Evolutionary conservation across 192 early-diverging fungal species (phyloP).

Genomic region (Mortierella hygrophila): DNA sequence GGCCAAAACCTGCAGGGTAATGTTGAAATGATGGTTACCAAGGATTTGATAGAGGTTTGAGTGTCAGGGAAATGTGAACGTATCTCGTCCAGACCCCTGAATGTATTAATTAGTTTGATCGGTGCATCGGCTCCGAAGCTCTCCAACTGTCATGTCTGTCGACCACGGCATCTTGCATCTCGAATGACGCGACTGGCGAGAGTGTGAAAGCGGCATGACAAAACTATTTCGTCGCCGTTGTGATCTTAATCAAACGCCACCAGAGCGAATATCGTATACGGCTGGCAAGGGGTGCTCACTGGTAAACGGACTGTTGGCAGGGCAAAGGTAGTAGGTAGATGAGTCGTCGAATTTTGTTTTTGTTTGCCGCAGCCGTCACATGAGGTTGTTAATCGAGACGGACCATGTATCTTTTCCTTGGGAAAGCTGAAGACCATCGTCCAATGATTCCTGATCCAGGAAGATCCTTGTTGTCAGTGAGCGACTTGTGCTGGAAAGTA

Average conservation of each 20-base stretch:
- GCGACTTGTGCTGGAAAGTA: conserved; percentile 20
- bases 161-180: conserved; percentile 21
- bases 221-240: conserved; percentile 30
- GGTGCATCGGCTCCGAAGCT: conserved; percentile 3
- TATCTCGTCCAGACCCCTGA: conserved; percentile 11
- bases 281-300: conserved; percentile 29
- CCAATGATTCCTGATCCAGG: conserved; percentile 34
- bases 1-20: conserved; percentile 15
- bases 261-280: conserved; percentile 42
- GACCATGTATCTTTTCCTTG: conserved; percentile 28
- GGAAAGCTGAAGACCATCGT: conserved; percentile 35
- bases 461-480: conserved; percentile 35
- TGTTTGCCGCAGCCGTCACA: conserved; percentile 38
- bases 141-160: conserved; percentile 22
- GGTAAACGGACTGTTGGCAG: conserved; percentile 38
- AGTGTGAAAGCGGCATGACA: too few species aligned
- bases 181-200: conserved; percentile 21
- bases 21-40: conserved; percentile 23
- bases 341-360: conserved; percentile 38
- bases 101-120: conserved; percentile 15
- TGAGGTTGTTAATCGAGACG: conserved; percentile 24
- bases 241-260: conserved; percentile 28
- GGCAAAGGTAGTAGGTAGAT: conserved; percentile 43
- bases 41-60: conserved; percentile 17
- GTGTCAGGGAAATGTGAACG: conserved; percentile 10